These are phyloP conservation scores for Cerioporus squamosus DNA, from an alignment of 1,284 basidiomycete genomes.

Conservation along the genomic window DNA sequence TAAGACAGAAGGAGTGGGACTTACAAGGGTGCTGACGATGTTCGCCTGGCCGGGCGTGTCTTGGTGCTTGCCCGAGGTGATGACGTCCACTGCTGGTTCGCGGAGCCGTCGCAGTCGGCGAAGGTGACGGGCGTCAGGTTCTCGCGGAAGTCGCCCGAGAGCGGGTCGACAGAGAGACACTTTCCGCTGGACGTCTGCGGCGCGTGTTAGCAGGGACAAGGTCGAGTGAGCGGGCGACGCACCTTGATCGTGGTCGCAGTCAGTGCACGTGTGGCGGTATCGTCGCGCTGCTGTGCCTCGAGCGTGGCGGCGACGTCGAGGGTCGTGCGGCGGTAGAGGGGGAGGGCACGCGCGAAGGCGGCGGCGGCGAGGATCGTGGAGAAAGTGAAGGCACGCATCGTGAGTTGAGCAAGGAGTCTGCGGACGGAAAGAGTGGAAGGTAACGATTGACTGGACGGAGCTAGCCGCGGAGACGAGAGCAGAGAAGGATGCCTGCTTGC, in stretches of 20 bases:
- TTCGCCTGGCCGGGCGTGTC: slow-evolving; percentile 3
- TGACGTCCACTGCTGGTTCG: slow-evolving; percentile 7
- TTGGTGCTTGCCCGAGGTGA: slow-evolving; percentile 10
- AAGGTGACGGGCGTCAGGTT: slow-evolving; percentile 7
- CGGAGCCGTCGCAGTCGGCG: slow-evolving; percentile 4
- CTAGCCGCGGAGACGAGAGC: too few relatives aligned
- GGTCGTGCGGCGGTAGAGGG: background rate
- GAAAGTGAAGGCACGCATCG: background rate
- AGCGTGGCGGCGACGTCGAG: slow-evolving; percentile 4
- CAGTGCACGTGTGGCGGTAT: slow-evolving; percentile 4
- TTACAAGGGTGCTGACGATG: slow-evolving; percentile 1
- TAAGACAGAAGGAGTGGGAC: too few relatives aligned
- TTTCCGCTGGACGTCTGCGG: slow-evolving; percentile 1
- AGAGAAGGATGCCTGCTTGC: too few relatives aligned
- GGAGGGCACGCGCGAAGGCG: background rate
- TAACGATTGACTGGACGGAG: too few relatives aligned
- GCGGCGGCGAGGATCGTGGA: background rate
- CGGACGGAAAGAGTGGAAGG: too few relatives aligned
- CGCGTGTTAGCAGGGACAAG: too few relatives aligned
- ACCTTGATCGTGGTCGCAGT: slow-evolving; percentile 2
- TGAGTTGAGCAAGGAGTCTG: background rate
- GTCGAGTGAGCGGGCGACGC: background rate
- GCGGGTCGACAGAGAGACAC: slow-evolving; percentile 4
- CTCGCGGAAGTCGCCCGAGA: slow-evolving; percentile 12
- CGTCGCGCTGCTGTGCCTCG: slow-evolving; percentile 8